Conservation (phyloP, 2,329 filamentous ascomycete species). For the Paraphoma sp. region DNA sequence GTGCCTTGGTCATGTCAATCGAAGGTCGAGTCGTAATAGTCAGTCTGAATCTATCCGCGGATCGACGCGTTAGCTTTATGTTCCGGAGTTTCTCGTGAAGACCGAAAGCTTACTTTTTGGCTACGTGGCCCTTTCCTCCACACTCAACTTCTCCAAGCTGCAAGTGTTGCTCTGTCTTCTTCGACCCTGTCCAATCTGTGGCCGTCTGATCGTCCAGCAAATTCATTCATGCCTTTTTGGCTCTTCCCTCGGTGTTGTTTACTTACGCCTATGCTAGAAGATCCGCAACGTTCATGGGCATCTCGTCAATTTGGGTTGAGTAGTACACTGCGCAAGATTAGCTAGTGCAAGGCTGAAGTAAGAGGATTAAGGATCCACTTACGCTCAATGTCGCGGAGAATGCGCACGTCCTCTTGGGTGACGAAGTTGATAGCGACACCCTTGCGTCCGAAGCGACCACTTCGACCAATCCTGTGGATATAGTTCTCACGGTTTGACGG, state of each 20-base stretch:
- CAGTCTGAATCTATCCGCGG: neutral
- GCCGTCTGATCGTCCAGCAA: neutral
- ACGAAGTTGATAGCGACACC: constrained; percentile 99
- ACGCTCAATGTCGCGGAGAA: constrained; percentile 95
- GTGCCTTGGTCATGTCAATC: neutral
- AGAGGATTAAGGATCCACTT: constrained; percentile 43
- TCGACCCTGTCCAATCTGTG: neutral
- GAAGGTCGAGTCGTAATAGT: neutral
- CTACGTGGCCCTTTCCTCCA: constrained; percentile 46
- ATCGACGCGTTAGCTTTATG: neutral
- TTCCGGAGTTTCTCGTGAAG: neutral
- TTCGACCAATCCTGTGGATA: constrained; percentile 96
- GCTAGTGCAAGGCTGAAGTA: constrained; percentile 10
- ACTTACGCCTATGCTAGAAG: constrained; percentile 31
- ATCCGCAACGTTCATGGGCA: constrained; percentile 84
- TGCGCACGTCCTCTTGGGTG: constrained; percentile 96
- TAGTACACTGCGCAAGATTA: constrained; percentile 74
- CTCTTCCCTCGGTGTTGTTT: neutral
- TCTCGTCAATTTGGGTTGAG: constrained; percentile 96
- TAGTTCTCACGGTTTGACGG: constrained; percentile 99
- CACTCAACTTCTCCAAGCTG: constrained; percentile 31
- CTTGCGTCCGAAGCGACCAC: constrained; percentile 94
- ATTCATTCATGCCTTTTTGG: neutral
- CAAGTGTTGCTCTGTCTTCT: constrained; percentile 10
- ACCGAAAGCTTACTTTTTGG: constrained; percentile 33